These are phyloP conservation scores for Elaeis oleifera DNA, from an alignment of 202 grass and related monocot genomes.

Conservation along the genomic window DNA sequence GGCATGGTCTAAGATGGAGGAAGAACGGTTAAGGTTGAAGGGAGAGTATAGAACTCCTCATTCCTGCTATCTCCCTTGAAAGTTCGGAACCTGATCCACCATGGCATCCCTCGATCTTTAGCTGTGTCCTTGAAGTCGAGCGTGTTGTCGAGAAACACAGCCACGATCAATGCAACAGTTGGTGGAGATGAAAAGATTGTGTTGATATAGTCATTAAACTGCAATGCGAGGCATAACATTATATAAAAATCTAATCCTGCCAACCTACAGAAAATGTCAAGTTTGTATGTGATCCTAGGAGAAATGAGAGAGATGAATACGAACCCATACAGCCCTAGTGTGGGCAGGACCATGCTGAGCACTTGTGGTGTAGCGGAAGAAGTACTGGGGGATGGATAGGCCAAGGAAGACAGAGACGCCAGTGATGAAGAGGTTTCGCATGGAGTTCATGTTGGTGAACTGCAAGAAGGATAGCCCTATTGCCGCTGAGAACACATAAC, in stretches of 20 bases:
- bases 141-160: constrained; percentile 90
- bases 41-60: constrained; percentile 93
- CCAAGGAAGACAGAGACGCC: constrained; percentile 97
- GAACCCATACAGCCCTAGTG: constrained; percentile 81
- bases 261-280: no score
- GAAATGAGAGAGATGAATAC: not conserved
- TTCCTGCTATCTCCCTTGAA: constrained; percentile 86
- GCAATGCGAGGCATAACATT: constrained; percentile 13
- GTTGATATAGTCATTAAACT: constrained; percentile 99
- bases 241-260: no score
- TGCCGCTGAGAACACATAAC: constrained; percentile 43
- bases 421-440: constrained; percentile 94
- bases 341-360: constrained; percentile 73
- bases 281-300: not conserved
- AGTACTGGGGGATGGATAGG: constrained; percentile 91
- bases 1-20: constrained; percentile 44
- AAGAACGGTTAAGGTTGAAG: constrained; percentile 91
- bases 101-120: constrained; percentile 69
- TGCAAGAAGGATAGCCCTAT: constrained; percentile 92
- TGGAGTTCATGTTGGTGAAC: constrained; percentile 99
- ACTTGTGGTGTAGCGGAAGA: constrained; percentile 78
- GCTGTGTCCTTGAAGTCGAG: constrained; percentile 58
- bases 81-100: constrained; percentile 69
- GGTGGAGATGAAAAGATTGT: constrained; percentile 91
- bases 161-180: constrained; percentile 68